Conservation (phyloP, 2,329 filamentous ascomycete species). For the Talaromyces sp. region DNA sequence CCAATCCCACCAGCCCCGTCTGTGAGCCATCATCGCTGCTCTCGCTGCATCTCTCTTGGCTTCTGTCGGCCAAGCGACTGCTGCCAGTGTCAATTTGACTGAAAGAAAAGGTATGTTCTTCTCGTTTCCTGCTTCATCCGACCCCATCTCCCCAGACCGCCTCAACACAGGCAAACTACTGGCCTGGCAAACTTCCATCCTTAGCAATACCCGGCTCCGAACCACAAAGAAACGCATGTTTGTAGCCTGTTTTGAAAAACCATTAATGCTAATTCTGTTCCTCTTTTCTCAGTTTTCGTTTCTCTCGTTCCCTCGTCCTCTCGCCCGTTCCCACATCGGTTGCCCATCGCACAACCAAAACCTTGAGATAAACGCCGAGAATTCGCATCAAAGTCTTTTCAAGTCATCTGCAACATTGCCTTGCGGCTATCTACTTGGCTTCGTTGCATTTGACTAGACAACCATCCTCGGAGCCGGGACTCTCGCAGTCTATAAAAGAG, state of each 20-base stretch:
- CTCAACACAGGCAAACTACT: background rate
- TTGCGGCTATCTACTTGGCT: background rate
- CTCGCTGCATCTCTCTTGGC: constrained; percentile 10
- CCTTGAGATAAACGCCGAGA: background rate
- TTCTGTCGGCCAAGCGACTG: constrained; percentile 25
- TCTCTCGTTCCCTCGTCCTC: constrained; percentile 19
- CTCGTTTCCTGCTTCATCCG: constrained; percentile 29
- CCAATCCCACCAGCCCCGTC: constrained; percentile 24
- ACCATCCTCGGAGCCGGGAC: background rate
- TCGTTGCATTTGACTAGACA: background rate
- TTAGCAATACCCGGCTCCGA: background rate
- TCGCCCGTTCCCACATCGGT: constrained; percentile 26
- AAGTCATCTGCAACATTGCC: background rate
- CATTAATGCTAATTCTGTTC: background rate
- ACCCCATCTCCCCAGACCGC: constrained; percentile 18
- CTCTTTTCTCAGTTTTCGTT: background rate
- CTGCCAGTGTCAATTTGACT: constrained; percentile 17
- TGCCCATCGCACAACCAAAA: constrained; percentile 12
- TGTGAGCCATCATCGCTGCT: constrained; percentile 16
- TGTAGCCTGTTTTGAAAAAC: background rate
- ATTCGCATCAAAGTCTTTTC: background rate
- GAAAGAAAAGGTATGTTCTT: constrained; percentile 26
- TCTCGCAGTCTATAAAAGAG: constrained; percentile 2
- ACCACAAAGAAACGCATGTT: background rate
- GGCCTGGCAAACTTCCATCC: background rate